phyloP scores from a whole-genome alignment of 352 stramenopile species.

The Pythium folliculosum region DNA sequence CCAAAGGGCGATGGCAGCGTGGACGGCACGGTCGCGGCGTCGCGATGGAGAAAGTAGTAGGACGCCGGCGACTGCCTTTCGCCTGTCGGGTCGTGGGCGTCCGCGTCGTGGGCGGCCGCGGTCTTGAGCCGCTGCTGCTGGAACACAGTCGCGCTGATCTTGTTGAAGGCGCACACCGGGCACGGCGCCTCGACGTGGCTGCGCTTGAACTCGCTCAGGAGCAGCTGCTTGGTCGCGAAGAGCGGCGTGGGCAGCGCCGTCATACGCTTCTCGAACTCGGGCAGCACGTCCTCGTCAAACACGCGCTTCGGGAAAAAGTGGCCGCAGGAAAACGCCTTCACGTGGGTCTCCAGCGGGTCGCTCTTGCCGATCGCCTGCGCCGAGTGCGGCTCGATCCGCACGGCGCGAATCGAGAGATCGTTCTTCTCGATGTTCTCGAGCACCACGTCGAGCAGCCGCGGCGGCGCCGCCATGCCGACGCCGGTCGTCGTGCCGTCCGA shows the following conservation, averaged over 20 bases:
- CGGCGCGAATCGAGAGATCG: conserved; percentile 47
- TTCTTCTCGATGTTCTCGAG: conserved; percentile 79
- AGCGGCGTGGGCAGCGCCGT: conserved; percentile 58
- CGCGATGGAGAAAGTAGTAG: conserved; percentile 66
- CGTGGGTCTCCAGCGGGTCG: conserved; percentile 84
- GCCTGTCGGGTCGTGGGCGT: not conserved
- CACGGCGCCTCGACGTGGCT: conserved; percentile 69
- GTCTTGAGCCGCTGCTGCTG: conserved; percentile 16
- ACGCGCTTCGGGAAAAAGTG: conserved; percentile 86
- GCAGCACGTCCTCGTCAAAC: conserved; percentile 83
- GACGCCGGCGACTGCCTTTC: conserved; percentile 1
- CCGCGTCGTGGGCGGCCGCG: not conserved
- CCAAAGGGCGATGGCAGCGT: conserved; percentile 7
- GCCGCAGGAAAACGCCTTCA: conserved; percentile 82
- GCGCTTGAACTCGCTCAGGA: conserved; percentile 67
- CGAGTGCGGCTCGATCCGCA: conserved; percentile 65
- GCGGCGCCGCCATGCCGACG: conserved; percentile 13
- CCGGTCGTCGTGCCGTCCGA: not conserved
- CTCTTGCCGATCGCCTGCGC: conserved; percentile 73
- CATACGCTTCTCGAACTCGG: conserved; percentile 84
- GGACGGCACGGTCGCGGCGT: not conserved
- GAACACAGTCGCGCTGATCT: conserved; percentile 65
- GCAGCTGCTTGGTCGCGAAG: conserved; percentile 62
- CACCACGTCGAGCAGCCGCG: conserved; percentile 55
- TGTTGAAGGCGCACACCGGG: conserved; percentile 81